These are phyloP conservation scores for Fagopyrum homotropicum DNA, from an alignment of 148 eudicot genomes.

Conservation along the genomic window DNA sequence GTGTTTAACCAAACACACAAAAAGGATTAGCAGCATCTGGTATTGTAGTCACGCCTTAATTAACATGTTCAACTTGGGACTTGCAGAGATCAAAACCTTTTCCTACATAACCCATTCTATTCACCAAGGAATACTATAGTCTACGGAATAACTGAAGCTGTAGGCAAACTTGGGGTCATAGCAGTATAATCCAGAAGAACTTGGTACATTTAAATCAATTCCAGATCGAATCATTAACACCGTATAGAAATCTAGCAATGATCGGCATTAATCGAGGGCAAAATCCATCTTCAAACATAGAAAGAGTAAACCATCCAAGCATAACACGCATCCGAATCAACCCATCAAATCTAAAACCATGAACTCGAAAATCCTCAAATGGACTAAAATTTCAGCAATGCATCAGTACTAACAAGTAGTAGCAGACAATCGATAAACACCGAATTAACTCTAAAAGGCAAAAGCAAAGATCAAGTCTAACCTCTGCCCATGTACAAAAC, in stretches of 20 bases:
- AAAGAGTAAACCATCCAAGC: not conserved
- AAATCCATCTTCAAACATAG: not conserved
- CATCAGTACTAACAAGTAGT: not conserved
- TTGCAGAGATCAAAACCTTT: not conserved
- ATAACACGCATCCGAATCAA: not conserved
- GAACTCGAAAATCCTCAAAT: not conserved
- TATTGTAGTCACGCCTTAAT: not conserved
- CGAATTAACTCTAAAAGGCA: not conserved
- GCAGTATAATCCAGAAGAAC: not conserved
- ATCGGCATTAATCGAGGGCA: not conserved
- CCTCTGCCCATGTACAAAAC: constrained; percentile 89
- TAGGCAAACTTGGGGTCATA: not conserved
- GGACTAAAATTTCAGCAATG: constrained; percentile 5
- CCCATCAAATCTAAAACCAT: not conserved
- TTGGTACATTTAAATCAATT: not conserved
- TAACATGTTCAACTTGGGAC: not conserved
- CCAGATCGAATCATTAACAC: not conserved
- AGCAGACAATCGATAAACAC: not conserved
- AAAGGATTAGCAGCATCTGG: not conserved
- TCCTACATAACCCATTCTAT: not conserved
- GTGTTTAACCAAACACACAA: not conserved
- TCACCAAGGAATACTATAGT: not conserved
- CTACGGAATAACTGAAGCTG: not conserved
- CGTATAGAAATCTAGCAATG: not conserved
- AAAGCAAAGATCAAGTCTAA: constrained; percentile 22